Conservation (phyloP, 2,329 filamentous ascomycete genomes). For the Sclerotinia nivalis region DNA sequence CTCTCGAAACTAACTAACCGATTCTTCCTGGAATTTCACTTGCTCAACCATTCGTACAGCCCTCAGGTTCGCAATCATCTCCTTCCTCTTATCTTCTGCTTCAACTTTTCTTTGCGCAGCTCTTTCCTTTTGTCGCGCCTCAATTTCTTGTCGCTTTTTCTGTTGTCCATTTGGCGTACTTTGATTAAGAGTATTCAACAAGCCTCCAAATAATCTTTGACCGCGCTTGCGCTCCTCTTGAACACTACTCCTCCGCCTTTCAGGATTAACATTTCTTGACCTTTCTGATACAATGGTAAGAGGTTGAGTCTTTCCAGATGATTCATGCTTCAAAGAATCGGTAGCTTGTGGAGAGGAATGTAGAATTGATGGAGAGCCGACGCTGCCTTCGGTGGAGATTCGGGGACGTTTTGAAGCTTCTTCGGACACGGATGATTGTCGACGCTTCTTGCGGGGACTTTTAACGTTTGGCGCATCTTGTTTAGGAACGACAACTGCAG, state of each 20-base stretch:
- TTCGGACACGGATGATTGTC: constrained; percentile 54
- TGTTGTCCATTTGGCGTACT: constrained; percentile 62
- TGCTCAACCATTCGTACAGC: constrained; percentile 67
- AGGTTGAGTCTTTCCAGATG: constrained; percentile 18
- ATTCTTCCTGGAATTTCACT: constrained; percentile 71
- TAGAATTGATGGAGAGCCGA: constrained; percentile 33
- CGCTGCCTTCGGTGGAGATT: constrained; percentile 41
- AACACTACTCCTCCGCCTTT: constrained; percentile 48
- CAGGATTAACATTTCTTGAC: constrained; percentile 27
- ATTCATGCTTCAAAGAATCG: constrained; percentile 24
- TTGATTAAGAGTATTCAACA: constrained; percentile 65
- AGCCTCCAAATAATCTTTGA: constrained; percentile 80
- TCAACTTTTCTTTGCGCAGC: constrained; percentile 71
- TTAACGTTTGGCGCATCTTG: constrained; percentile 24
- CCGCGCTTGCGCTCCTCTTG: constrained; percentile 83
- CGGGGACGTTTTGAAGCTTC: constrained; percentile 55
- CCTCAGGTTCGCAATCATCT: constrained; percentile 63
- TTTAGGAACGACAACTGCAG: constrained; percentile 42
- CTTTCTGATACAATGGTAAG: constrained; percentile 2
- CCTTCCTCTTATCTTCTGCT: constrained; percentile 65
- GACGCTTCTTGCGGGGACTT: constrained; percentile 42
- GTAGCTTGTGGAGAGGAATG: constrained; percentile 36
- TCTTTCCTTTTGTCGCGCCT: constrained; percentile 77
- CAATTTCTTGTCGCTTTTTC: constrained; percentile 75
- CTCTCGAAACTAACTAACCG: constrained; percentile 56